These are phyloP conservation scores for Mycena vulgaris DNA, from an alignment of 768 basidiomycete genomes.

Conservation along the genomic window DNA sequence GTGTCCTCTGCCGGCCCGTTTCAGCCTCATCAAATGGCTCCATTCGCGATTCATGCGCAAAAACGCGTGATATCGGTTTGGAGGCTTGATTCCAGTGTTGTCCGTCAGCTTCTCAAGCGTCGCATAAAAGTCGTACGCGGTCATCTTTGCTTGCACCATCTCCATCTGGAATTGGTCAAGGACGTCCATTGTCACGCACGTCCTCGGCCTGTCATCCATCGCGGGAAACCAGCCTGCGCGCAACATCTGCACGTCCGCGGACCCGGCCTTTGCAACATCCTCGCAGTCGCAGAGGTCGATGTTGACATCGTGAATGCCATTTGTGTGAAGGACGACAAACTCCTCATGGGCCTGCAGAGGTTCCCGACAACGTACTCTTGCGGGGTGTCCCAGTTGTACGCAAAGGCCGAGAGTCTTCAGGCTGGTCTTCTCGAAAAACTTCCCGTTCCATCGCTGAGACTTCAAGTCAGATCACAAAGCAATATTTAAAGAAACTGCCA, in stretches of 20 bases:
- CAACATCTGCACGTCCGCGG: constrained; percentile 47
- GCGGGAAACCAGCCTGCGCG: constrained; percentile 49
- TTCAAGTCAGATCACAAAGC: too few relatives aligned
- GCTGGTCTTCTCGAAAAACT: constrained; percentile 16
- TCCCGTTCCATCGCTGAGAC: constrained; percentile 33
- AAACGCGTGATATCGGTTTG: constrained; percentile 8
- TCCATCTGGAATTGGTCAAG: constrained; percentile 49
- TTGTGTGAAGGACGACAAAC: constrained; percentile 45
- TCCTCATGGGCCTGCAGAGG: constrained; percentile 35
- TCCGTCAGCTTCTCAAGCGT: neutral
- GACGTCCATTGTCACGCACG: constrained; percentile 47
- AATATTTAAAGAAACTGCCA: too few relatives aligned
- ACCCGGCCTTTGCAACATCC: neutral
- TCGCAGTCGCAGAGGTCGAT: constrained; percentile 51
- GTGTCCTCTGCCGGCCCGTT: too few relatives aligned
- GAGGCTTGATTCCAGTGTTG: neutral
- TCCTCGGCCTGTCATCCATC: constrained; percentile 44
- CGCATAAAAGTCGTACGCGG: constrained; percentile 10
- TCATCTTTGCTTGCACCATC: neutral
- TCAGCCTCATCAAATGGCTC: constrained; percentile 3
- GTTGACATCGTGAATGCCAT: constrained; percentile 44
- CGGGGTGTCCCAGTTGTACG: constrained; percentile 41
- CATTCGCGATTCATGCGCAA: constrained; percentile 16
- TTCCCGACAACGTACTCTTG: constrained; percentile 33
- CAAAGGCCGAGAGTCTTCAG: constrained; percentile 40